Base-by-base conservation (phyloP, 495 filamentous ascomycete species). In the Penicillium flavigenum region DNA sequence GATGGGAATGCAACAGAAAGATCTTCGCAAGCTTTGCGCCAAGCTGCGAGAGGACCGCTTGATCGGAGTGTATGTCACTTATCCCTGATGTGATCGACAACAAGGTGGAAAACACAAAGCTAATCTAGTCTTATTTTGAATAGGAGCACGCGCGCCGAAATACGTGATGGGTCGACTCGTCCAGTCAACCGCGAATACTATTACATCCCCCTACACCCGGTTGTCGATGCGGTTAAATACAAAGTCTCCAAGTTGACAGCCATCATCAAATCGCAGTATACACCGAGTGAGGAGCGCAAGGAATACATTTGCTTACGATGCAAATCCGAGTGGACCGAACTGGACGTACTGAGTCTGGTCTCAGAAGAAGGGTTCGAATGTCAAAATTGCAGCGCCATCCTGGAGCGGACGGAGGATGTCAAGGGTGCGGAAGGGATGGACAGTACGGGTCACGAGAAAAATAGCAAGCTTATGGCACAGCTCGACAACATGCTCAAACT, bases 171-270 rank as follows among this genome's bases (percentile, higher is more conserved):
- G 31, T 88, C 90, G 43, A 86, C 88, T 57, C 88, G 91, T 11
- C 88, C 91, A 3, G 83, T 88, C 43, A 89, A 86, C 65, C 84
- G 89, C 43, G 96, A 92, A 50, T 97, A 96, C 77, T 99, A 95
- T 75, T 99, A 89, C 75, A 90, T 99, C 74, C 91, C 96, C 66
- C 91, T 94, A 63, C 91, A 93, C 51, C 89, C 88, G 38, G 89
- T 92, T 54, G 88, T 99, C 70, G 94, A 99, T 72, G 92, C 91
- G 14, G 92, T 96, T 77, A 99, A 99, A 66, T 99, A 88, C 77
- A 87, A 90, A 61, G 86, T 96, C 51, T 90, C 91, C 69, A 83
- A 84, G 48, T 77, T 96, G 56, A 90, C 90, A 51, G 88, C 91
- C 67, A 85, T 84, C 20, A 91, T 98, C 60, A 91, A 96, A 68